Evolutionary conservation across 768 basidiomycete species (phyloP), one percentile per base, ranked within the genome.

Genomic region (Clavulina sp.): DNA sequence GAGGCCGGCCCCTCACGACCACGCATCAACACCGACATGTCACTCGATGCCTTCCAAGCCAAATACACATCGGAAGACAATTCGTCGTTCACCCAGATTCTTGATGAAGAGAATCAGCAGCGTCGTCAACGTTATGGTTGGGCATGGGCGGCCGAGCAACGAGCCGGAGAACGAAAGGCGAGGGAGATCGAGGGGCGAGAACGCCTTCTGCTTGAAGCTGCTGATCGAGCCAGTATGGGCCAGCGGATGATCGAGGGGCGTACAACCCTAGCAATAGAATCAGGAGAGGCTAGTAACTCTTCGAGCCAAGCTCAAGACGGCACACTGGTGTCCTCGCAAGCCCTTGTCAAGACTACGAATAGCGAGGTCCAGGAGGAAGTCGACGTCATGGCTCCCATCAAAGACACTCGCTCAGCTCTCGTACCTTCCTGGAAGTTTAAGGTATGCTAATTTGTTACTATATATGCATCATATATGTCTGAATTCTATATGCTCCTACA

Each of bases 51-150:
- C 16, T 99, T 96, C 63, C 95, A 97, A 63, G 77, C 86, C 0
- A 75, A 74, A 40, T 95, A 87, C 63, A 97, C 95, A 1, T 95
- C 91, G 0, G 91, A 96, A 62, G 95, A 99, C 65, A 99, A 99
- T 64, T 79, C 92, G 4, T 95, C 91, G 54, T 97, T 99, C 63
- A 87, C 89, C 5, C 73, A 86, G 56, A 92, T 97, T 54, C 67
- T 99, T 51, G 78, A 89, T 53, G 78, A 82, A 51, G 93, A 96
- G 70, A 97, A 99, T 62, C 68, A 71, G 63, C 72, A 74, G 58
- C 73, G 89, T 54, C 79, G 78, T 62, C 84, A 86, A 62, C 78
- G 70, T 63, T 88, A 80, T 71, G 76, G 67, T 0, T 99, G 95
- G 95, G 95, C 92, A 2, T 99, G 83, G 80, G 82, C 87, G 38